phyloP scores from a whole-genome alignment of 345 rosid species.

The Conringia planisiliqua region DNA sequence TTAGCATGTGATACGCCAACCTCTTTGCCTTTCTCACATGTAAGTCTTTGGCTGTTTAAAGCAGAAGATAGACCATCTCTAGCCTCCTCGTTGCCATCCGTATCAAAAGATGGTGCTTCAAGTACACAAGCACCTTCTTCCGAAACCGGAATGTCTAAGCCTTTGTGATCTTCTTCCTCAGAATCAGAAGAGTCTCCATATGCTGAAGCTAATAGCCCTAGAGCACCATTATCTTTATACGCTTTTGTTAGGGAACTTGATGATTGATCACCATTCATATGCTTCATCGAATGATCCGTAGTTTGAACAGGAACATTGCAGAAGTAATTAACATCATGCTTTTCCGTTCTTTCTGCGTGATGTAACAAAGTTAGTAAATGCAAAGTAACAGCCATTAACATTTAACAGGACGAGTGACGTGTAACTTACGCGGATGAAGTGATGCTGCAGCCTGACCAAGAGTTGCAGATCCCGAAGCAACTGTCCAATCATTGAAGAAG shows the following conservation, averaged over 20 bases:
- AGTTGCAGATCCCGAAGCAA: conserved; percentile 51
- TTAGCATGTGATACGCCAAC: conserved; percentile 21
- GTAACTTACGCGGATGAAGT: conserved; percentile 46
- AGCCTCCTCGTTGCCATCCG: conserved; percentile 31
- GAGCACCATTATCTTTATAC: conserved; percentile 51
- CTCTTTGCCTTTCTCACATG: conserved; percentile 30
- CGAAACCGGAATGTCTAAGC: conserved; percentile 32
- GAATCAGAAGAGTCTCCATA: conserved; percentile 95
- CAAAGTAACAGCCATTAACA: neutral
- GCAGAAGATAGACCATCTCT: conserved; percentile 35
- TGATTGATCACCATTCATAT: conserved; percentile 38
- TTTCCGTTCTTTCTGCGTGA: conserved; percentile 46
- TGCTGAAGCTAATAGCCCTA: conserved; percentile 68
- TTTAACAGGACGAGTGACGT: neutral
- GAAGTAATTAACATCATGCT: conserved; percentile 33
- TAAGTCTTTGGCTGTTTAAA: conserved; percentile 34
- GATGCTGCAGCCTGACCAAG: conserved; percentile 32
- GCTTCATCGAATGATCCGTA: conserved; percentile 29
- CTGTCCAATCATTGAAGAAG: conserved; percentile 81
- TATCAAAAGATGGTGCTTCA: conserved; percentile 33
- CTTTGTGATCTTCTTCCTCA: conserved; percentile 54
- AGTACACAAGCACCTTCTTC: conserved; percentile 24
- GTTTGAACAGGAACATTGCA: conserved; percentile 50
- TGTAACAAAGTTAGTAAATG: conserved; percentile 12
- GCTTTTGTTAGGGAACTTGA: conserved; percentile 31